A percentile compares a stretch with the other conserved stretches of the same genome.
Evolutionary conservation across 352 stramenopile genomes (phyloP).

Genomic region (Pythium vanterpoolii): DNA sequence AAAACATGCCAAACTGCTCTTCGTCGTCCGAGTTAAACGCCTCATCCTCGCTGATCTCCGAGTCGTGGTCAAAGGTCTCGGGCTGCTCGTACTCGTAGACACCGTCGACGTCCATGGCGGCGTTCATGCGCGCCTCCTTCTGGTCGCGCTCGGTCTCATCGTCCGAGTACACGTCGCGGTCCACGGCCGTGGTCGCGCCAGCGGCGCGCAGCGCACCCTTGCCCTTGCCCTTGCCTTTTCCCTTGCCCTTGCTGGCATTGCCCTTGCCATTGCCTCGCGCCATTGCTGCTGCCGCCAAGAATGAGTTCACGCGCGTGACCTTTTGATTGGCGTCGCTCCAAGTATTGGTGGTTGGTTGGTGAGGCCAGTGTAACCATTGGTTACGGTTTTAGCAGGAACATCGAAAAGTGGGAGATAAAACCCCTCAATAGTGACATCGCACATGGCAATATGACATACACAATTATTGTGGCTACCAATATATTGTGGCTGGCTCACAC

Average conservation of each 20-base stretch:
- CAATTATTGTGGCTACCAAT: background rate
- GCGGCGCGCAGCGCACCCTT: slow-evolving; percentile 2
- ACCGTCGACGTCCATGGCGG: slow-evolving; percentile 70
- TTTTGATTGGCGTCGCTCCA: slow-evolving; percentile 22
- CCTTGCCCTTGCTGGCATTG: slow-evolving; percentile 15
- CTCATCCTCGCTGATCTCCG: slow-evolving; percentile 92
- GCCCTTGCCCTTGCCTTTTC: slow-evolving; percentile 17
- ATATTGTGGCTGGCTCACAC: background rate
- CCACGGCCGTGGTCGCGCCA: slow-evolving; percentile 24
- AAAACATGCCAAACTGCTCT: slow-evolving; percentile 84
- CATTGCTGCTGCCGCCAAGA: background rate
- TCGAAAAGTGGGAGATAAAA: background rate
- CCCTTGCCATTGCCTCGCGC: slow-evolving; percentile 20
- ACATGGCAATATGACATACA: background rate
- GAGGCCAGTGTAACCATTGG: background rate
- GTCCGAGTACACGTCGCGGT: slow-evolving; percentile 76
- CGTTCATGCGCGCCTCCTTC: slow-evolving; percentile 58
- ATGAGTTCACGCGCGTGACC: slow-evolving; percentile 4
- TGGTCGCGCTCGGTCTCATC: slow-evolving; percentile 58
- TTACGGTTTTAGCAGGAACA: slow-evolving; percentile 4
- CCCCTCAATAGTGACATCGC: background rate
- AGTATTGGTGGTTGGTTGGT: background rate
- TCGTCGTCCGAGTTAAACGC: slow-evolving; percentile 95
- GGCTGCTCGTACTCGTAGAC: slow-evolving; percentile 83
- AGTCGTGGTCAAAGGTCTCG: slow-evolving; percentile 83